Base-by-base conservation (phyloP, 306 rosid species). In the Cicer cuneatum region DNA sequence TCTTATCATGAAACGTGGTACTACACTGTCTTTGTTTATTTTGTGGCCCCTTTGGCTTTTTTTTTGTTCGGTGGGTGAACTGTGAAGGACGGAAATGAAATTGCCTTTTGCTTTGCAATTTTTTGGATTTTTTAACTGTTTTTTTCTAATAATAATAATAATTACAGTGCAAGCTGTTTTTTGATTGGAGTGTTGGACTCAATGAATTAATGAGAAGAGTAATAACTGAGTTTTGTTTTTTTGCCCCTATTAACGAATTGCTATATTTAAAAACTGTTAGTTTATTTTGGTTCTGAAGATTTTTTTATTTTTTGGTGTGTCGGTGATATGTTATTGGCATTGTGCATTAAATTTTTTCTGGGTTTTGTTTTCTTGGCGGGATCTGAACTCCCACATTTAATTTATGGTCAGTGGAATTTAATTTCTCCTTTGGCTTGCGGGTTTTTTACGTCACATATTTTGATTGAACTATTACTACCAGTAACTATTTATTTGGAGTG, bases 61-160 rank as follows among this genome's bases (percentile, higher is more conserved):
- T 11, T 60, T 57, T 33, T 16, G 72, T 75, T 81, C 21, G 72
- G 71, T 80, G 76, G 33, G 46, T 14, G 83, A n/a, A n/a, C n/a
- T n/a, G n/a, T n/a, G n/a, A 29, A 29, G 33, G 33, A 29, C 33
- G 33, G 3, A 29, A 29, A 29, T 67, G 82, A 62, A 39, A 35
- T 73, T 59, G 12, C 47, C 14, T 59, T 52, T 59, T 58, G 15
- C 39, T 14, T 60, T 52, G 2, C 24, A 9, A 24, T 63, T 5
- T 43, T 46, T 29, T 63, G 1, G 33, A 33, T 11, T 42, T 52
- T 54, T 52, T 42, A 39, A 54, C 58, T 69, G 70, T 47, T 29
- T 18, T 18, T 3, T 67, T 1, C 7, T 49, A 49, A 49, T 24
- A 12, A 57, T 24, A 2, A 33, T 57, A 61, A 69, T 77, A 15